phyloP scores from a whole-genome alignment of 305 asterid genomes.

The Solanum aculeatissimum region DNA sequence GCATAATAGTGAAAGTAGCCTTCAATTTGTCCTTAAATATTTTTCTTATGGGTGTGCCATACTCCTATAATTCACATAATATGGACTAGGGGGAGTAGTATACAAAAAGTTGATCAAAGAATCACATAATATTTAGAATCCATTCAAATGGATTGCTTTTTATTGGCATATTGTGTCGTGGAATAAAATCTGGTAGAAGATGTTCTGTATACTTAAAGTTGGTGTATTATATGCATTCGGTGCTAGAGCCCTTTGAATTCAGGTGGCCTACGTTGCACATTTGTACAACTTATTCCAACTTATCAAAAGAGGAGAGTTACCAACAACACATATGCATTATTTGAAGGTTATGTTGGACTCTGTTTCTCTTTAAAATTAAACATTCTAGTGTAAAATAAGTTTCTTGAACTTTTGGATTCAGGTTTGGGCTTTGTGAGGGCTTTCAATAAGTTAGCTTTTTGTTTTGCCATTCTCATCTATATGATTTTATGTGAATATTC shows the following conservation, averaged over 20 bases:
- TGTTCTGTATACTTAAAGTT: background rate
- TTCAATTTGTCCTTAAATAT: background rate
- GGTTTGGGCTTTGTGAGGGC: background rate
- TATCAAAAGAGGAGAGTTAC: background rate
- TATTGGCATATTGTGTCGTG: background rate
- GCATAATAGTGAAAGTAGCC: background rate
- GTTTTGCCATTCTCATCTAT: background rate
- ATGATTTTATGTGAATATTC: background rate
- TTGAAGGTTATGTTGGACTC: background rate
- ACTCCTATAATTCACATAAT: background rate
- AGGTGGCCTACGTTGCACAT: background rate
- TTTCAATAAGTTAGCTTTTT: background rate
- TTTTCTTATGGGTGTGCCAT: background rate
- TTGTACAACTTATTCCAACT: background rate
- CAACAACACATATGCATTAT: background rate
- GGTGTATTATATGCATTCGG: background rate
- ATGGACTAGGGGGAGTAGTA: background rate
- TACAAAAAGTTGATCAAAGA: background rate
- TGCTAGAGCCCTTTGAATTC: background rate
- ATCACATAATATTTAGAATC: background rate
- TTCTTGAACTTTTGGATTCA: background rate
- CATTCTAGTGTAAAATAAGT: background rate
- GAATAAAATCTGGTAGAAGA: background rate
- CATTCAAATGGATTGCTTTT: background rate
- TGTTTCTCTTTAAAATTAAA: background rate